Evolutionary conservation across 1,139 yeast genomes (phyloP).

Genomic region (Yamadazyma kanchanaburiensis): DNA sequence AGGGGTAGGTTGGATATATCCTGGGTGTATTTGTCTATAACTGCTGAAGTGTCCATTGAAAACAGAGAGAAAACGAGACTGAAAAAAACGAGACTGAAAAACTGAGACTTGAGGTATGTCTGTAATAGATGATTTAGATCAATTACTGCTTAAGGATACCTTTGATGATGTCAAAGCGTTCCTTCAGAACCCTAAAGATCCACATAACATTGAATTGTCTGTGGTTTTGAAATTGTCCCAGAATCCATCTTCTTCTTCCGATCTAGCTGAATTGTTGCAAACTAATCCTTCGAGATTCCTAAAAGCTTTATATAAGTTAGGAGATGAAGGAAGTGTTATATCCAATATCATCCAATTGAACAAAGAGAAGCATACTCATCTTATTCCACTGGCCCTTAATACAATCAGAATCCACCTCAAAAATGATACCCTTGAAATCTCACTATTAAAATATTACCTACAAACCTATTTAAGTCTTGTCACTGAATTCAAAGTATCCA

Average conservation of each 20-base stretch:
- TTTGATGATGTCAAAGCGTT: too few relatives aligned
- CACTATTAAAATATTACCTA: conserved; percentile 10
- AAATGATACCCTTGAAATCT: conserved; percentile 3
- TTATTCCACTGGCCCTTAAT: too few relatives aligned
- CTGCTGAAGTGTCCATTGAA: conserved; percentile 49
- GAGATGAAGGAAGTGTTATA: conserved; percentile 16
- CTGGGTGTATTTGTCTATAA: conserved; percentile 47
- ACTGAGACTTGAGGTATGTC: neutral
- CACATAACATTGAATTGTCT: too few relatives aligned
- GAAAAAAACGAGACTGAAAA: conserved; percentile 1
- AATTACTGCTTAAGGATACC: too few relatives aligned
- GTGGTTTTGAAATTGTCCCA: too few relatives aligned
- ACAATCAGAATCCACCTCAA: conserved; percentile 12
- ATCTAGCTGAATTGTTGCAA: conserved; percentile 10
- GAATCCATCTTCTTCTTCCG: too few relatives aligned
- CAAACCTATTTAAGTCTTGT: conserved; percentile 17
- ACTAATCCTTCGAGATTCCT: conserved; percentile 19
- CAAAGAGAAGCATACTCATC: too few relatives aligned
- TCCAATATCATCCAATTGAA: conserved; percentile 12
- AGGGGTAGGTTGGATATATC: conserved; percentile 82
- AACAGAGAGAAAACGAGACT: too few relatives aligned
- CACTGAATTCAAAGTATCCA: conserved; percentile 17
- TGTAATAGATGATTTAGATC: too few relatives aligned
- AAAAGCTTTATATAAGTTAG: conserved; percentile 13
- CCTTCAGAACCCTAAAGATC: too few relatives aligned